phyloP scores from a whole-genome alignment of 2,329 filamentous ascomycete genomes.

The Fusarium metavorans region DNA sequence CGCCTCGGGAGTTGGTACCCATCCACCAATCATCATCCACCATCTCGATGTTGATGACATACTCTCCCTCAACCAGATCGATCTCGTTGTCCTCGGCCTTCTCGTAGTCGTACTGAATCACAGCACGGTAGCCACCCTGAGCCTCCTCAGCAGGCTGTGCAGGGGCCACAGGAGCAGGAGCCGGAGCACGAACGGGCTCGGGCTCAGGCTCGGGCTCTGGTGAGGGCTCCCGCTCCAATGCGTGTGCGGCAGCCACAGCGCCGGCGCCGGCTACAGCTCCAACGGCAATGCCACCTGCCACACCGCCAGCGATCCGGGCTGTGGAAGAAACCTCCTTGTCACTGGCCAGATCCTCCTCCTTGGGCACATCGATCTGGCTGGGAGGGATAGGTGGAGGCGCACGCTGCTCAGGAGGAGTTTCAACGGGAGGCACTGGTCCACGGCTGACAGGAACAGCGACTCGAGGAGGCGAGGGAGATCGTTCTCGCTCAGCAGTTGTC shows the following conservation, averaged over 20 bases:
- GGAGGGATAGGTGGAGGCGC: constrained; percentile 72
- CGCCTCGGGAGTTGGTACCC: constrained; percentile 86
- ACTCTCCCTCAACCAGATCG: constrained; percentile 88
- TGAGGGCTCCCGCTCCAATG: constrained; percentile 43
- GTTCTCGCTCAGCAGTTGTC: constrained; percentile 59
- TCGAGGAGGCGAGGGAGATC: constrained; percentile 77
- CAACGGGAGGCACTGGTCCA: constrained; percentile 64
- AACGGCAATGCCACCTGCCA: constrained; percentile 56
- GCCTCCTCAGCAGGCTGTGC: constrained; percentile 37
- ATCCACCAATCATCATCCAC: constrained; percentile 99
- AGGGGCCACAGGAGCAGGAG: constrained; percentile 17
- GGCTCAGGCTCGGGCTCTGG: constrained; percentile 21
- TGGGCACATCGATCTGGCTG: constrained; percentile 72
- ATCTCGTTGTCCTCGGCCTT: constrained; percentile 98
- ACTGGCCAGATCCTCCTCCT: constrained; percentile 72
- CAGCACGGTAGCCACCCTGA: constrained; percentile 75
- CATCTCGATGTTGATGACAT: constrained; percentile 93
- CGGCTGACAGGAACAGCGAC: constrained; percentile 88
- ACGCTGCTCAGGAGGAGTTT: constrained; percentile 63
- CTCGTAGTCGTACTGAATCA: constrained; percentile 95
- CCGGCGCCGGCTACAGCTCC: constrained; percentile 37
- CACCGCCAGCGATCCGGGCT: constrained; percentile 69
- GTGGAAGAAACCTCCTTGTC: constrained; percentile 72
- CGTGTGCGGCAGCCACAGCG: constrained; percentile 34
- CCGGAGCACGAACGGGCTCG: constrained; percentile 15